phyloP scores from a whole-genome alignment of 495 filamentous ascomycete genomes.

The Neurospora sp. region DNA sequence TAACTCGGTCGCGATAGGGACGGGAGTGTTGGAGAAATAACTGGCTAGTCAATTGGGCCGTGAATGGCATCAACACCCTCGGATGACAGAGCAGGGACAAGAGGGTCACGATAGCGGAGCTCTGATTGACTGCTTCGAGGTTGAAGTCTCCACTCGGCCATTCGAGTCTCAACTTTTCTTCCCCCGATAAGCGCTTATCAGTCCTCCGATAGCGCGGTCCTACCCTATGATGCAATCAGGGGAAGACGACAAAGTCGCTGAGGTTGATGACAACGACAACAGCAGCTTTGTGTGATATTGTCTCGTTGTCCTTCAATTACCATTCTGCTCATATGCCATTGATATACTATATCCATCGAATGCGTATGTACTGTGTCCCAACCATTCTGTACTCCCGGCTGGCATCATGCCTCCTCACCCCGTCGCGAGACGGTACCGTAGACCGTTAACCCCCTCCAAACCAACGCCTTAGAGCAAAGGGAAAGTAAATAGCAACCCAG shows the following conservation, averaged over 20 bases:
- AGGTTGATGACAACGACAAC: too few relatives aligned
- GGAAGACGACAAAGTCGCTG: background rate
- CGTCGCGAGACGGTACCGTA: background rate
- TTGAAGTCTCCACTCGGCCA: slow-evolving; percentile 1
- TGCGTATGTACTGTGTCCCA: background rate
- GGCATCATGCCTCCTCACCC: background rate
- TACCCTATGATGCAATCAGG: slow-evolving; percentile 13
- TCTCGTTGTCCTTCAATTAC: background rate
- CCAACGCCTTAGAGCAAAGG: background rate
- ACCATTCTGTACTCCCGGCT: background rate
- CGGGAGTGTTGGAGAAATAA: background rate
- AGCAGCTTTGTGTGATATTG: too few relatives aligned
- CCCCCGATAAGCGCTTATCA: slow-evolving; percentile 7
- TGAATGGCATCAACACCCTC: background rate
- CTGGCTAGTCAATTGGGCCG: background rate
- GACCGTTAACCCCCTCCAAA: background rate
- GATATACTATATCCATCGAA: background rate
- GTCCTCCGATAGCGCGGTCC: slow-evolving; percentile 19
- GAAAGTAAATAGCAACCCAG: background rate
- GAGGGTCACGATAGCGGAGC: background rate
- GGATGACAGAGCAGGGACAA: background rate
- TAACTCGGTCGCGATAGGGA: background rate
- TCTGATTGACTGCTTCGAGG: background rate
- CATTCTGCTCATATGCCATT: background rate
- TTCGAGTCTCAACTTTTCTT: background rate